These are phyloP conservation scores for Aspergillus bridgeri DNA, from an alignment of 495 filamentous ascomycete genomes.

Conservation along the genomic window DNA sequence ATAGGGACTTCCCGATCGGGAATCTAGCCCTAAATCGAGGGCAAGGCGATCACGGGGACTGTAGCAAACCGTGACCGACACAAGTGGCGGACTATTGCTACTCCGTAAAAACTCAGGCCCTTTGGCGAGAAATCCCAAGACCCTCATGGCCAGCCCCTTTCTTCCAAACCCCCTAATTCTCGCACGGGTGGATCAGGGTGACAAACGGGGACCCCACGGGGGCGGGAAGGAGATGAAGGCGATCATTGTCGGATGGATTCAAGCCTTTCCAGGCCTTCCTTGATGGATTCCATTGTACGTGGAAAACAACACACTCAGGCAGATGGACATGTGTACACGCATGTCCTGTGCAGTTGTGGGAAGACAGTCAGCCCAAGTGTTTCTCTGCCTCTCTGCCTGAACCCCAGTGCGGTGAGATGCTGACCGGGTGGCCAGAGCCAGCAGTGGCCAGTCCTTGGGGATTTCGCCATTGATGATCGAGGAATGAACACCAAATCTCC, in stretches of 20 bases:
- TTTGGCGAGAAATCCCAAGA: background rate
- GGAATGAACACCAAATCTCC: background rate
- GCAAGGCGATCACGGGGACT: background rate
- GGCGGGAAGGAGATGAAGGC: slow-evolving; percentile 4
- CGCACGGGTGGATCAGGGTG: slow-evolving; percentile 2
- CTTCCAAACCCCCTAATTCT: slow-evolving; percentile 15
- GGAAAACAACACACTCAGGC: background rate
- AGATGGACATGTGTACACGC: background rate
- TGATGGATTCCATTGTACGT: background rate
- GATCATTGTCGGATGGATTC: slow-evolving; percentile 2
- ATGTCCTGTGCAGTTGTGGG: background rate
- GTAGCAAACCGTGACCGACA: background rate
- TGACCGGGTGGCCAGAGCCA: background rate
- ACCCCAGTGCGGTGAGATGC: background rate
- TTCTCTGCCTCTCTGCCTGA: background rate
- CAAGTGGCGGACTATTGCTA: background rate
- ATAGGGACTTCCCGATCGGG: background rate
- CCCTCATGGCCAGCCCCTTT: background rate
- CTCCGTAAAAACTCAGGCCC: background rate
- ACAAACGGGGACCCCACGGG: slow-evolving; percentile 5
- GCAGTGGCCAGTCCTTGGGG: background rate
- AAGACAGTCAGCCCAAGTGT: background rate
- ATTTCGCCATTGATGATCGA: background rate
- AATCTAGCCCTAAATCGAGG: background rate
- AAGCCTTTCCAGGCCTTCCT: background rate